These are phyloP conservation scores for Thielaviopsis musarum DNA, from an alignment of 2,329 filamentous ascomycete species.

Conservation along the genomic window DNA sequence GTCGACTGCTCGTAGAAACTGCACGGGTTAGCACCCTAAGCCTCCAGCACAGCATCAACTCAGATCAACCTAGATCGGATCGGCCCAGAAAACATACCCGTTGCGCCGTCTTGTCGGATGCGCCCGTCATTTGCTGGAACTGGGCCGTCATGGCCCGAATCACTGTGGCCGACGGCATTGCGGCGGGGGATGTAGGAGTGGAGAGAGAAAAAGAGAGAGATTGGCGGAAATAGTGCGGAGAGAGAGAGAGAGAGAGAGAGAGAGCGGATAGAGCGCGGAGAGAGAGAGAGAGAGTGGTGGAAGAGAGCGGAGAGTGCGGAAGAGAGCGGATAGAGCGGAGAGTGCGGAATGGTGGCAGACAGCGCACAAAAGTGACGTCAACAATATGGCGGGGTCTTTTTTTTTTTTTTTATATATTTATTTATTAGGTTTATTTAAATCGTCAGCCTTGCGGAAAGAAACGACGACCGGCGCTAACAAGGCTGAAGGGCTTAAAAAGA, in stretches of 20 bases:
- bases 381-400: not conserved
- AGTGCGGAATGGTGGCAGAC: too few relatives aligned
- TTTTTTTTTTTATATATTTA: too few relatives aligned
- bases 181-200: too few relatives aligned
- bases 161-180: conserved; percentile 4
- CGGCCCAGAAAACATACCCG: conserved; percentile 26
- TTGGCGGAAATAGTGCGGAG: too few relatives aligned
- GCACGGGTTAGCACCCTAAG: not conserved
- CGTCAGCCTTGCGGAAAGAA: too few relatives aligned
- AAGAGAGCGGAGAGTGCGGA: too few relatives aligned
- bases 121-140: conserved; percentile 28
- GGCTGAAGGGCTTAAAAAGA: too few relatives aligned
- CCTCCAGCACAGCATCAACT: not conserved
- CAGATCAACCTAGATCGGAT: not conserved
- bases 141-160: conserved; percentile 26
- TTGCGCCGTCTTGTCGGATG: conserved; percentile 26
- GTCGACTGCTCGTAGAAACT: conserved; percentile 17
- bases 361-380: too few relatives aligned
- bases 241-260: too few relatives aligned
- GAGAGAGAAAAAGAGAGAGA: not conserved
- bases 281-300: too few relatives aligned
- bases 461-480: too few relatives aligned
- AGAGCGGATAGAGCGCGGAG: not conserved
- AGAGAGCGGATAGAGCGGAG: not conserved
- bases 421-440: too few relatives aligned